Conservation (phyloP, 73 alveolate genomes). For the Paramecium octaurelia region DNA sequence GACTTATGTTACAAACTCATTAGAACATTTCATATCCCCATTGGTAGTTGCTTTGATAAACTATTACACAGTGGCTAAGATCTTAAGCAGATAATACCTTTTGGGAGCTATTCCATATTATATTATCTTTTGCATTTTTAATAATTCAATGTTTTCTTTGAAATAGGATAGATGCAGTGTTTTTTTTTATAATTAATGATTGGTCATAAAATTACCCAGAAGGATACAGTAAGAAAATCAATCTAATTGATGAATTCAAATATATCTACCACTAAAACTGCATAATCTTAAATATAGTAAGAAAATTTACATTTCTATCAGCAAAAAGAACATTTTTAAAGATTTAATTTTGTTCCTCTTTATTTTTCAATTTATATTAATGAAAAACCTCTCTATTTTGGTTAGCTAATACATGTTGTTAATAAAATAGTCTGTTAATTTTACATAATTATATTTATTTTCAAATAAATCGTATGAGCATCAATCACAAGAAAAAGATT, state of each 20-base stretch:
- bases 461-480: neutral
- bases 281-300: neutral
- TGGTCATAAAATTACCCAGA: neutral
- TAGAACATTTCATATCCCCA: slow-evolving; percentile 46
- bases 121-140: neutral
- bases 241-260: neutral
- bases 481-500: neutral
- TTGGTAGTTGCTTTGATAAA: neutral
- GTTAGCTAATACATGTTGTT: too few species aligned
- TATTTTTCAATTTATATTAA: neutral
- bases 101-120: slow-evolving; percentile 30
- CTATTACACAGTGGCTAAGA: neutral
- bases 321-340: neutral
- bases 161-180: slow-evolving; percentile 2
- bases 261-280: neutral
- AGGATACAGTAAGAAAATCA: neutral
- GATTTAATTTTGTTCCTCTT: neutral
- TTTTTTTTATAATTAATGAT: neutral
- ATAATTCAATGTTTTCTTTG: neutral
- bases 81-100: neutral
- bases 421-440: neutral
- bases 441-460: neutral
- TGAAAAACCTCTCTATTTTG: neutral
- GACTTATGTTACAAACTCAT: slow-evolving; percentile 36
- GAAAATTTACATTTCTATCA: too few species aligned